A percentile compares a stretch with the other conserved stretches of the same genome.
These are phyloP conservation scores for Vigna reflexopilosa DNA, from an alignment of 306 rosid genomes.

Conservation along the genomic window DNA sequence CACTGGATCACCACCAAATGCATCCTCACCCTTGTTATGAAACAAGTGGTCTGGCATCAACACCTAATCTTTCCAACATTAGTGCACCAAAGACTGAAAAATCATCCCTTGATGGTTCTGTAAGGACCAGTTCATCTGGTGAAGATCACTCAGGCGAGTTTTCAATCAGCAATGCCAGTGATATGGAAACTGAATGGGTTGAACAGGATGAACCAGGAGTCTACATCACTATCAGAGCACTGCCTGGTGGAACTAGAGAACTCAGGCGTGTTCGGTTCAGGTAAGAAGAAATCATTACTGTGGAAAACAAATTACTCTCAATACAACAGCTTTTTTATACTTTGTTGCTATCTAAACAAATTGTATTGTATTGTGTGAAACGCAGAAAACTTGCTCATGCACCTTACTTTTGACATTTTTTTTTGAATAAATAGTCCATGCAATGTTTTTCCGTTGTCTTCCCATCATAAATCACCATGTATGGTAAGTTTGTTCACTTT, in stretches of 20 bases:
- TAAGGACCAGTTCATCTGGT: slow-evolving; percentile 82
- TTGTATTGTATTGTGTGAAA: slow-evolving; percentile 1
- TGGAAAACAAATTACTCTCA: slow-evolving; percentile 15
- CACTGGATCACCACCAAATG: slow-evolving; percentile 68
- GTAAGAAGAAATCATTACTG: slow-evolving; percentile 48
- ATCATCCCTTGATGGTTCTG: slow-evolving; percentile 84
- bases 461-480: too few species aligned
- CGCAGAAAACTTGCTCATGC: background rate
- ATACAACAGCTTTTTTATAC: background rate
- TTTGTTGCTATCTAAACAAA: slow-evolving; percentile 5
- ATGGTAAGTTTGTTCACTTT: too few species aligned
- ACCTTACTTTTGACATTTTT: background rate
- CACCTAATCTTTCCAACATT: slow-evolving; percentile 71
- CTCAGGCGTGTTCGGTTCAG: slow-evolving; percentile 95
- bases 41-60: slow-evolving; percentile 66
- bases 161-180: slow-evolving; percentile 94
- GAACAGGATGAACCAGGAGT: slow-evolving; percentile 98
- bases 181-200: slow-evolving; percentile 96
- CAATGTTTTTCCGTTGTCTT: too few species aligned
- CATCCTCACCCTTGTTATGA: slow-evolving; percentile 66
- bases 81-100: slow-evolving; percentile 67
- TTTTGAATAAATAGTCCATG: too few species aligned
- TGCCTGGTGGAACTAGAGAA: slow-evolving; percentile 86
- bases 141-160: slow-evolving; percentile 89
- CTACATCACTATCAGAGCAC: slow-evolving; percentile 87